A percentile compares a stretch with the other conserved stretches of the same genome.
Evolutionary conservation across 1,139 yeast genomes (phyloP).

Genomic region (Yamadazyma sp.): DNA sequence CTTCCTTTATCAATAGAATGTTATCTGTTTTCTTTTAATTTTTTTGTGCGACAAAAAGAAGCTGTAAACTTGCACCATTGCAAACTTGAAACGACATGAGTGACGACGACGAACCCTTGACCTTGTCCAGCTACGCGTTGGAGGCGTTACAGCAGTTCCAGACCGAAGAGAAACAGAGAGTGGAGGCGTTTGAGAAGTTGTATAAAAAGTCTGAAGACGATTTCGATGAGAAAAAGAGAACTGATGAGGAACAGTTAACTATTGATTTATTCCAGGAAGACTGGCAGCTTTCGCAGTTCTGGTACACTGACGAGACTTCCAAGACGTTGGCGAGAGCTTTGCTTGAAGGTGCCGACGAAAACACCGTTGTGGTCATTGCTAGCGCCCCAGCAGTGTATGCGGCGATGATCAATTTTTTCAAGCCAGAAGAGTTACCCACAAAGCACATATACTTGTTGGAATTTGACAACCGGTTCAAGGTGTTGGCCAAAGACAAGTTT

Average conservation of each 20-base stretch:
- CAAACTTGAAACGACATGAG: conserved; percentile 16
- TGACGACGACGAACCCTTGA: conserved; percentile 37
- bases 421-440: conserved; percentile 57
- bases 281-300: conserved; percentile 92
- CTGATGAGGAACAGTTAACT: conserved; percentile 23
- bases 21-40: background rate
- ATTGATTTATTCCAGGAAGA: conserved; percentile 80
- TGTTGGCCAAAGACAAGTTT: conserved; percentile 69
- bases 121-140: conserved; percentile 67
- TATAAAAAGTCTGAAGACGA: conserved; percentile 59
- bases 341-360: conserved; percentile 69
- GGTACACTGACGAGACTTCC: conserved; percentile 81
- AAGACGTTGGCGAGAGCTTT: conserved; percentile 63
- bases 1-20: background rate
- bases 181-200: conserved; percentile 58
- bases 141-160: conserved; percentile 77
- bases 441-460: conserved; percentile 72
- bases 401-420: conserved; percentile 56
- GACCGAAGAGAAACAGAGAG: conserved; percentile 61
- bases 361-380: conserved; percentile 70
- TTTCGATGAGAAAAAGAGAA: conserved; percentile 28
- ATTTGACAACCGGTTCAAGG: conserved; percentile 70
- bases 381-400: conserved; percentile 94
- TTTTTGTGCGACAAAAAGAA: background rate
- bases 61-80: background rate